Percentiles rank a stretch among this genome's conserved stretches.
phyloP scores from a whole-genome alignment of 2,329 filamentous ascomycete species.

The Colletotrichum sojae region DNA sequence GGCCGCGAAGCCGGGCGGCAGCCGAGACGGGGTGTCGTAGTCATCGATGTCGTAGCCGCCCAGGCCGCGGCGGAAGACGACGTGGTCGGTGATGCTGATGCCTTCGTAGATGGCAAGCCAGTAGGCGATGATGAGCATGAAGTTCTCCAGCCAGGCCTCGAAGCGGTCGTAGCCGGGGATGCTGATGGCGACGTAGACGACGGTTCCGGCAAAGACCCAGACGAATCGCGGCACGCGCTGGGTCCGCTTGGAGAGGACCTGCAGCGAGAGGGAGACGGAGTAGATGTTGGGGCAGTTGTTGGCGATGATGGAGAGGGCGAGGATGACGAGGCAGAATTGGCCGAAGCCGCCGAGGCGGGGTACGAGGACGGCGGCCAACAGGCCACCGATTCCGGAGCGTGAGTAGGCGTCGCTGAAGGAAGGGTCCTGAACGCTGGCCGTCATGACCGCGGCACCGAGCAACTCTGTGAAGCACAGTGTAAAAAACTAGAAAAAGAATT shows the following conservation, averaged over 20 bases:
- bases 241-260: constrained; percentile 72
- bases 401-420: constrained; percentile 65
- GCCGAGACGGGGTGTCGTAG: constrained; percentile 69
- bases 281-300: constrained; percentile 83
- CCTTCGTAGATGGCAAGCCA: constrained; percentile 83
- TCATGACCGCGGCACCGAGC: constrained; percentile 79
- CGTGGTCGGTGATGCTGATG: constrained; percentile 76
- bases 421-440: constrained; percentile 65
- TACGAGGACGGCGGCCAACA: constrained; percentile 76
- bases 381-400: constrained; percentile 70
- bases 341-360: constrained; percentile 77
- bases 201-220: constrained; percentile 74
- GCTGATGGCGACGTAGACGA: constrained; percentile 76
- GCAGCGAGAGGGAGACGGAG: constrained; percentile 76
- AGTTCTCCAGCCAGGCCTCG: constrained; percentile 75
- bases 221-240: constrained; percentile 76
- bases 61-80: constrained; percentile 76
- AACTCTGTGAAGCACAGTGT: constrained; percentile 82
- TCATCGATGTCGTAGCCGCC: constrained; percentile 69
- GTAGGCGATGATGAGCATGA: constrained; percentile 79
- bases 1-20: constrained; percentile 77
- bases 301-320: constrained; percentile 76
- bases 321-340: constrained; percentile 78
- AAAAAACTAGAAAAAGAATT: constrained; percentile 58
- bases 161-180: constrained; percentile 79